Base-by-base conservation (phyloP, 495 filamentous ascomycete genomes). In the Penicillium samsonianum region DNA sequence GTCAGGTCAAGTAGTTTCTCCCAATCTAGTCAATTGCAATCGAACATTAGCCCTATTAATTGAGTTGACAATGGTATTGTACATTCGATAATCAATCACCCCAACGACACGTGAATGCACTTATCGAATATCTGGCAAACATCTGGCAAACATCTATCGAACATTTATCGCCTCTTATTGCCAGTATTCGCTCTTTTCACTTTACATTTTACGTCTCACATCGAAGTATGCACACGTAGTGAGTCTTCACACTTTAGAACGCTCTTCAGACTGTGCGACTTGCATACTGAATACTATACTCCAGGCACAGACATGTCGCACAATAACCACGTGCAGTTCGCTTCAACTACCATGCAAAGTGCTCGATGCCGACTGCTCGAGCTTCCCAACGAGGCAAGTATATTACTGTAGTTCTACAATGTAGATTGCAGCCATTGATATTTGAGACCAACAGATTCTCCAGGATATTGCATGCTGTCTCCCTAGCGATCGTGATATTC, bases 401-500 rank as follows among this genome's bases (percentile, higher is more conserved):
- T 5, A 26, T 50, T 6, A 8, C 12, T 9, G 1, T 48, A 19
- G 0, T 9, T 43, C 33, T 22, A 19, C 28, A 40, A 16, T 44
- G 37, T 26, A 16, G 23, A 12, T 40, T 23, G 30, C 48, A 51
- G 22, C 40, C 31, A 28, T 10, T 50, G 26, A 57, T 33, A 40
- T 19, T 40, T 9, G 30, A 44, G 4, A 19, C 12, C 14, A 11
- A 40, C 45, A 80, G 77, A 55, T 78, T 31, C 67, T 75, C 33
- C 75, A 80, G 49, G 20, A 68, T 11, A 73, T 80, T 10, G 73
- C 77, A 19, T 65, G 44, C 16, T 50, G 66, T 22, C 63, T 80
- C 5, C 60, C 67, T 17, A 55, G 31, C 0, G 72, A 80, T 43
- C 30, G 26, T 5, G 76, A 80, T 25, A 22, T 78, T 1, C 45